Evolutionary conservation across 1,284 basidiomycete species (phyloP).

Genomic region (Fomitopsis palustris): DNA sequence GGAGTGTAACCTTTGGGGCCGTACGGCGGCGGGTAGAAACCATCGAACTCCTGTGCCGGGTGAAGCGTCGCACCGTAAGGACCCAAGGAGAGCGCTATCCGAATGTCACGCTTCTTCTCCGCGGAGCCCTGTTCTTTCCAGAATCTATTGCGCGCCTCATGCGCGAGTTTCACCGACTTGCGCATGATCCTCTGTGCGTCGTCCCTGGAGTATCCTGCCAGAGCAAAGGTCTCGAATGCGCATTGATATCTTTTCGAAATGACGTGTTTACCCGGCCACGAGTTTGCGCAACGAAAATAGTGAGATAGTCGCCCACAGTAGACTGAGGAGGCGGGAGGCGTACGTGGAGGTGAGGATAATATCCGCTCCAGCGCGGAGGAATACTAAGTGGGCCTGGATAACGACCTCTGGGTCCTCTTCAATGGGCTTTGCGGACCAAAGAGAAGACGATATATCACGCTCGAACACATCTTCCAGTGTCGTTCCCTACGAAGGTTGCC

Average conservation of each 20-base stretch:
- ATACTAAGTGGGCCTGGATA: conserved; percentile 53
- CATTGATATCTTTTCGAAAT: conserved; percentile 79
- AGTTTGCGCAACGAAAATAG: too few species aligned
- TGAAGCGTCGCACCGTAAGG: conserved; percentile 68
- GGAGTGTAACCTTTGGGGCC: conserved; percentile 49
- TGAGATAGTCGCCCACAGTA: background rate
- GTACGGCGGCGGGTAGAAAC: conserved; percentile 72
- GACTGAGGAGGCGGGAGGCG: background rate
- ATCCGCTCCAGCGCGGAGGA: conserved; percentile 57
- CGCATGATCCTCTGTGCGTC: conserved; percentile 50
- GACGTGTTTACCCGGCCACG: too few species aligned
- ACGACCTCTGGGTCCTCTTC: conserved; percentile 50
- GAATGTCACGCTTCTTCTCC: conserved; percentile 17
- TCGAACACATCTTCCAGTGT: conserved; percentile 59
- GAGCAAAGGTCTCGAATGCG: conserved; percentile 49
- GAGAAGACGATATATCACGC: conserved; percentile 48
- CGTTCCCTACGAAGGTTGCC: conserved; percentile 46
- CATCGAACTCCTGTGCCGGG: conserved; percentile 72
- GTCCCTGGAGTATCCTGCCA: conserved; percentile 44
- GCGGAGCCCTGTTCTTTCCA: conserved; percentile 17
- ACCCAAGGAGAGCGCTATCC: conserved; percentile 69
- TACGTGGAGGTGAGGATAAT: conserved; percentile 63
- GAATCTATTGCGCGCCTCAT: conserved; percentile 39
- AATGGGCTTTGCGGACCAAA: conserved; percentile 69
- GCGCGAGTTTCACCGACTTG: conserved; percentile 52